Conservation (phyloP, 31 red algal genomes). For the Asparagopsis taxiformis region DNA sequence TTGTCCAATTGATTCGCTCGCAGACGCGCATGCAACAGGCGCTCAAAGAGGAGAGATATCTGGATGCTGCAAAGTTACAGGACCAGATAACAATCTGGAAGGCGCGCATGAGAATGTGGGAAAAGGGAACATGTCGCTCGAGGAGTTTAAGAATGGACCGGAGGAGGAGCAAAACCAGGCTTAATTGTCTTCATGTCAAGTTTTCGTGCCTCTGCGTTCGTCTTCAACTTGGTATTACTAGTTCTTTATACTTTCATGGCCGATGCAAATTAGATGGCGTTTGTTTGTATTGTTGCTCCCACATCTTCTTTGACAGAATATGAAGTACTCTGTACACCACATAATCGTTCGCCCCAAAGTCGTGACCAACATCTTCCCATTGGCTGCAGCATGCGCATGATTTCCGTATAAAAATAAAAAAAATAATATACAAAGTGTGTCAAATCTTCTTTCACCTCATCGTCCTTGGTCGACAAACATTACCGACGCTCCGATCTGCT, state of each 20-base stretch:
- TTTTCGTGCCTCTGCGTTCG: not conserved
- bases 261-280: no score
- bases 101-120: slow-evolving; percentile 65
- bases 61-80: slow-evolving; percentile 51
- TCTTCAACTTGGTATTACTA: no score
- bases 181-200: not conserved
- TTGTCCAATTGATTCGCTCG: slow-evolving; percentile 65
- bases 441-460: no score
- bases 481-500: no score
- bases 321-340: not conserved
- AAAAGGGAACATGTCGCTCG: slow-evolving; percentile 53
- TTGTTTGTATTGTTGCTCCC: slow-evolving; percentile 2
- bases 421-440: no score
- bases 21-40: slow-evolving; percentile 32
- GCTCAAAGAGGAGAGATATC: slow-evolving; percentile 42
- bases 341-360: no score
- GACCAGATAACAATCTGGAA: slow-evolving; percentile 65
- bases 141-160: not conserved
- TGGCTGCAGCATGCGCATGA: no score
- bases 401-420: no score
- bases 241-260: no score
- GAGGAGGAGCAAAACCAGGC: not conserved
- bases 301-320: not conserved
- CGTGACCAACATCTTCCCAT: no score
- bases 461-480: no score